Evolutionary conservation across 1,139 yeast species (phyloP).

Genomic region (Hyphopichia burtonii): DNA sequence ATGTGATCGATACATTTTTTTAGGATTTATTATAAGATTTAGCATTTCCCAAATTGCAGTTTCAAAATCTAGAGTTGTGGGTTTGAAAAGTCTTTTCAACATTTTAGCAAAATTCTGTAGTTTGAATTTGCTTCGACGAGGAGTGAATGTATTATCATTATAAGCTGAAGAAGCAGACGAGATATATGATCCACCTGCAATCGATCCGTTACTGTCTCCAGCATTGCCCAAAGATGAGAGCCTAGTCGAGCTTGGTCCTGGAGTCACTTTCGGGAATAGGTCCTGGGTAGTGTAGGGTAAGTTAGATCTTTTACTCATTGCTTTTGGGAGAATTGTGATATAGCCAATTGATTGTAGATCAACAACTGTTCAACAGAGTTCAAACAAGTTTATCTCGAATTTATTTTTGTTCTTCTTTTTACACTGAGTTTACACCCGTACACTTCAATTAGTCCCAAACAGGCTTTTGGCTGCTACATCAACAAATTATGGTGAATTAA

Average conservation of each 20-base stretch:
- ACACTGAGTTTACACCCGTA: too few relatives aligned
- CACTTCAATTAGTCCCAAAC: too few relatives aligned
- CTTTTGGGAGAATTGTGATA: background rate
- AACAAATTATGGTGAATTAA: too few relatives aligned
- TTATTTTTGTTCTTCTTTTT: too few relatives aligned
- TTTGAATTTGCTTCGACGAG: conserved; percentile 2
- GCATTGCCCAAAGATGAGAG: background rate
- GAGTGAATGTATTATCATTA: conserved; percentile 1
- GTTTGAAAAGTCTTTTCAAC: conserved; percentile 54
- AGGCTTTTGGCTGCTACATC: too few relatives aligned
- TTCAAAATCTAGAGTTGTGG: conserved; percentile 84
- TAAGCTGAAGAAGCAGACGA: conserved; percentile 17
- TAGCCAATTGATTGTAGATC: too few relatives aligned
- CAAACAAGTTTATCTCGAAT: background rate
- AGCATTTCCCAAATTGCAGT: conserved; percentile 91
- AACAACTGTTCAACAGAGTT: background rate
- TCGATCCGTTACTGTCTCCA: conserved; percentile 14
- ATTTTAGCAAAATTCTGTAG: conserved; percentile 24
- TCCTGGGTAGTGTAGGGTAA: conserved; percentile 42
- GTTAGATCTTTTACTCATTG: conserved; percentile 29
- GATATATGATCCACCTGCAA: conserved; percentile 20
- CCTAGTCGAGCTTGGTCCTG: conserved; percentile 13
- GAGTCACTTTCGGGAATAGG: conserved; percentile 29
- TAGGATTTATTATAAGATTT: conserved; percentile 70
- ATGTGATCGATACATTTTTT: conserved; percentile 76